Percentiles rank a stretch among this genome's conserved stretches.
Conservation (phyloP, 2,329 filamentous ascomycete genomes). For the Apiospora aurea region DNA sequence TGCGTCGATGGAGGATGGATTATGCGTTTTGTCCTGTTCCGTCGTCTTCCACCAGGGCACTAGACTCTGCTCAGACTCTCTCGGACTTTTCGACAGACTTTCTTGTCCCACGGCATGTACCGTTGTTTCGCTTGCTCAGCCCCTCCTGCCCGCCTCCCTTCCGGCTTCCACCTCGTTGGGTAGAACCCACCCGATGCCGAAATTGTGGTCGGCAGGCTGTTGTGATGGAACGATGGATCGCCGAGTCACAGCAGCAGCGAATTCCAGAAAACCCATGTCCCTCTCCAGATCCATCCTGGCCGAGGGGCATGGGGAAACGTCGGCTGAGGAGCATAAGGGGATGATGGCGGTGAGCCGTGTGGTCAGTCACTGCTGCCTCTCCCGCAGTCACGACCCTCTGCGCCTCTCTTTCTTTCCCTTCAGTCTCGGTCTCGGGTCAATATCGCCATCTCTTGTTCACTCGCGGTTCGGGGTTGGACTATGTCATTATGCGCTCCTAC, state of each 20-base stretch:
- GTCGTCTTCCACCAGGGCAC: background rate
- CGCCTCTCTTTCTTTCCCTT: background rate
- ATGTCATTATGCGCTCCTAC: background rate
- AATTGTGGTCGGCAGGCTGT: constrained; percentile 15
- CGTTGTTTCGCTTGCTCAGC: constrained; percentile 3
- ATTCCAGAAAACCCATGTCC: constrained; percentile 5
- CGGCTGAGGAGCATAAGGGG: background rate
- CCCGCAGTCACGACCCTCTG: background rate
- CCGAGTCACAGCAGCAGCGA: constrained; percentile 6
- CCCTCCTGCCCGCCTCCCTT: background rate
- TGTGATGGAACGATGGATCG: constrained; percentile 8
- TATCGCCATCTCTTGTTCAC: background rate
- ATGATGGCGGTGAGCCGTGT: constrained; percentile 10
- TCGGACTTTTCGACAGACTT: background rate
- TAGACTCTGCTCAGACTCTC: background rate
- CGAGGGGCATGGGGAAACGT: constrained; percentile 4
- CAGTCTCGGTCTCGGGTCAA: background rate
- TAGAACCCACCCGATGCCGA: constrained; percentile 10
- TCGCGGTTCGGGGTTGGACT: background rate
- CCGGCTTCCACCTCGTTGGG: constrained; percentile 2
- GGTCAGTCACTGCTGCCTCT: background rate
- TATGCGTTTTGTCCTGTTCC: background rate
- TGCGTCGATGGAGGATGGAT: background rate
- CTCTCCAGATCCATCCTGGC: constrained; percentile 6
- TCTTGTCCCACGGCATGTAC: background rate